Evolutionary conservation across 2,329 filamentous ascomycete species (phyloP), one percentile per base, ranked within the genome.

Genomic region (Capronia epimyces): DNA sequence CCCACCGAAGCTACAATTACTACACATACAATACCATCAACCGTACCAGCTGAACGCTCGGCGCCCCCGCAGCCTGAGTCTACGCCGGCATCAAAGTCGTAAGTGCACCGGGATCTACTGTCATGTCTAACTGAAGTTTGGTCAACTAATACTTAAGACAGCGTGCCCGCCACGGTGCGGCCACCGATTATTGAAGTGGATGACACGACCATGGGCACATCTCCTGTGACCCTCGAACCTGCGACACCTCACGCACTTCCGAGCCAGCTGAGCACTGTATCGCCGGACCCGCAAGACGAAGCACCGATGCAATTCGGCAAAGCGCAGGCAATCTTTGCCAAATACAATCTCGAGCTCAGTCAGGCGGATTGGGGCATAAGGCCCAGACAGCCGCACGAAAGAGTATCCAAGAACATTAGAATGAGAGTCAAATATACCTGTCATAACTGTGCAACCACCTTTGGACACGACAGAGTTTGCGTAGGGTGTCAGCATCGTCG

Each of bases 401-500:
- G 72, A 41, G 70, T 75, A 8, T 64, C 69, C 44, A 74, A 73
- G 53, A 67, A 69, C 20, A 70, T 74, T 46, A 69, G 71, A 51
- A 73, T 75, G 70, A 65, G 72, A 36, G 70, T 75, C 25, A 71
- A 66, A 44, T 73, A 72, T 40, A 83, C 79, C 56, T 96, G 90
- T 69, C 90, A 95, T 69, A 77, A 80, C 60, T 96, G 90, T 72
- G 79, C 83, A 52, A 80, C 84, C 12, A 79, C 79, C 20, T 95
- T 91, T 66, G 83, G 85, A 49, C 69, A 78, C 16, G 80, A 84
- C 62, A 89, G 84, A 70, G 75, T 84, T 53, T 95, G 90, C 69
- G 69, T 77, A 58, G 80, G 80, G 59, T 96, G 90, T 72, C 78
- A 86, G 60, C 90, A 96, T 70, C 74, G 75, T 41, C 81, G 87